These are phyloP conservation scores for Colletotrichum orbiculare DNA, from an alignment of 2,329 filamentous ascomycete species.

Conservation along the genomic window DNA sequence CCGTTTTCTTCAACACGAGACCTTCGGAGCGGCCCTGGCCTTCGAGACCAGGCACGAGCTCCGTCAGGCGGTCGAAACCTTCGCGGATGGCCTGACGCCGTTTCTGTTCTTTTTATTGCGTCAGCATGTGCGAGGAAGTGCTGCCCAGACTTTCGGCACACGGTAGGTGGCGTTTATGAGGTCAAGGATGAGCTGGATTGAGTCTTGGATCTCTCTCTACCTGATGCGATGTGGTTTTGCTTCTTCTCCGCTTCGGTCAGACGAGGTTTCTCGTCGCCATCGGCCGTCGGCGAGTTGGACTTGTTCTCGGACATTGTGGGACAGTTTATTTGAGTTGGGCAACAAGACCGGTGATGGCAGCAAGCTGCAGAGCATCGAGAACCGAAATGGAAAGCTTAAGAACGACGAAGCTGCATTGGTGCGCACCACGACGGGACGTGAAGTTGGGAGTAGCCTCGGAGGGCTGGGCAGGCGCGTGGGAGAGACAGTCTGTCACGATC, in stretches of 20 bases:
- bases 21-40: constrained; percentile 89
- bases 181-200: too few relatives aligned
- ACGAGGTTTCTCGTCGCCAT: constrained; percentile 56
- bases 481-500: constrained; percentile 25
- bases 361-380: too few relatives aligned
- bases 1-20: constrained; percentile 79
- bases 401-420: not conserved
- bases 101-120: constrained; percentile 52
- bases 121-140: not conserved
- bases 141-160: too few relatives aligned
- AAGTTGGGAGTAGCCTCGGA: not conserved
- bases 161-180: too few relatives aligned
- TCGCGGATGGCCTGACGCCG: constrained; percentile 76
- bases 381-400: not conserved
- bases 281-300: constrained; percentile 33
- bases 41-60: constrained; percentile 82
- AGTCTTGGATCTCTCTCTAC: constrained; percentile 44
- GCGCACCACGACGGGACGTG: not conserved
- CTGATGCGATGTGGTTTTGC: constrained; percentile 65
- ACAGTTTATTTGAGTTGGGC: too few relatives aligned
- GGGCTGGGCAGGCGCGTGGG: too few relatives aligned
- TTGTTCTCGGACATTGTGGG: constrained; percentile 17
- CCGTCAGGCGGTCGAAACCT: constrained; percentile 84
- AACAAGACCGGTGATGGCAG: too few relatives aligned
- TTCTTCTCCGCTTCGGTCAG: constrained; percentile 66